Evolutionary conservation across 805 yeast genomes (phyloP).

Genomic region (Lachancea waltii): DNA sequence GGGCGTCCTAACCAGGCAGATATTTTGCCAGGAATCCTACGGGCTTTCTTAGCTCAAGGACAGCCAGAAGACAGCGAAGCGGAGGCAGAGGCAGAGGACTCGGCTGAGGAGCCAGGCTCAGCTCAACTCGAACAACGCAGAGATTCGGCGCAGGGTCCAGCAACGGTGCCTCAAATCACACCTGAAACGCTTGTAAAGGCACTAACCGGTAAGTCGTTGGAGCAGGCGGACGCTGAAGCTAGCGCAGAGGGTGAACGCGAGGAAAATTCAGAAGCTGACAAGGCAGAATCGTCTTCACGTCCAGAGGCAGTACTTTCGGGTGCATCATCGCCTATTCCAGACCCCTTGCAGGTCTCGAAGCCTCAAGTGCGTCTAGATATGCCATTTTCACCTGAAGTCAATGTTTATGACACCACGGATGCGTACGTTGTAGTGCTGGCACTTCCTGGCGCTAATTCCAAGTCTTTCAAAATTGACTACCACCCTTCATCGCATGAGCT

Average conservation of each 20-base stretch:
- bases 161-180: no score
- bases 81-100: constrained; percentile 1
- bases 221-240: constrained; percentile 1
- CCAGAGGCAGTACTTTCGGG: constrained; percentile 5
- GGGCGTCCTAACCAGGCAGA: constrained; percentile 3
- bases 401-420: constrained; percentile 46
- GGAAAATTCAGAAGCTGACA: constrained; percentile 7
- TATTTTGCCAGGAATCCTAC: constrained; percentile 16
- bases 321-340: constrained; percentile 32
- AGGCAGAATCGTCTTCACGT: constrained; percentile 3
- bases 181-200: neutral
- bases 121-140: constrained; percentile 2
- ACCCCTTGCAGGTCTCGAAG: constrained; percentile 40
- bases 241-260: constrained; percentile 1
- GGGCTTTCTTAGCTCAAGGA: constrained; percentile 20
- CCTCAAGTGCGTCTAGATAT: constrained; percentile 37
- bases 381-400: constrained; percentile 54
- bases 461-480: constrained; percentile 48
- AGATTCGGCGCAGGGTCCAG: neutral
- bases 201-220: neutral
- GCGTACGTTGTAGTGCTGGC: constrained; percentile 45
- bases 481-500: constrained; percentile 53
- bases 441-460: constrained; percentile 52
- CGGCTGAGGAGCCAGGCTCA: no score
- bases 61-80: neutral